Evolutionary conservation across 2,329 filamentous ascomycete species (phyloP), one percentile per base, ranked within the genome.

Genomic region (Neofusicoccum sp.): DNA sequence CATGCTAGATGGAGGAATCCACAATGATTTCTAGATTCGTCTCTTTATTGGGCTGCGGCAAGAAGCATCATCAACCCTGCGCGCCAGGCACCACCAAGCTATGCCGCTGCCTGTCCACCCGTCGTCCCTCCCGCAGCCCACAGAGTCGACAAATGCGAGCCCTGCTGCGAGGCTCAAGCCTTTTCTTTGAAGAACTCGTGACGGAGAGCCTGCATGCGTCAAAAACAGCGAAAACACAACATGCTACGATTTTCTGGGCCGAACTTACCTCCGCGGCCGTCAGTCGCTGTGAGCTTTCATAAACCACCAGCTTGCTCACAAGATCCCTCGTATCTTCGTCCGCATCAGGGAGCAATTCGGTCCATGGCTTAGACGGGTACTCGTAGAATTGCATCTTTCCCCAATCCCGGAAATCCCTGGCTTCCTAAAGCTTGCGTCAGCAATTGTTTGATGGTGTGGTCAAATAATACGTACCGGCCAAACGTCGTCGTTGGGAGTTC

Each of bases 321-420:
- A 97, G 76, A 63, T 89, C 83, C 62, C 84, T 81, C 30, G 86
- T 88, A 12, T 78, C 76, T 0, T 79, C 73, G 30, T 85, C 82
- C 0, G 86, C 82, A 4, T 79, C 80, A 0, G 85, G 85, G 43
- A 98, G 76, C 16, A 97, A 79, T 1, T 84, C 82, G 1, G 85
- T 79, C 92, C 93, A 97, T 0, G 78, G 64, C 64, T 83, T 83
- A 0, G 79, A 75, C 3, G 86, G 83, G 70, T 96, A 97, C 12
- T 86, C 79, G 41, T 86, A 84, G 76, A 96, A 99, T 73, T 92
- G 76, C 71, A 89, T 84, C 70, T 89, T 96, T 12, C 93, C 90
- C 82, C 96, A 99, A 16, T 96, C 95, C 0, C 90, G 89, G 68
- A 96, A 89, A 1, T 70, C 70, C 9, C 76, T 76, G 4, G 90